A percentile compares a stretch with the other conserved stretches of the same genome.
Conservation (phyloP, 2,329 filamentous ascomycete genomes). For the Scytalidium lignicola region DNA sequence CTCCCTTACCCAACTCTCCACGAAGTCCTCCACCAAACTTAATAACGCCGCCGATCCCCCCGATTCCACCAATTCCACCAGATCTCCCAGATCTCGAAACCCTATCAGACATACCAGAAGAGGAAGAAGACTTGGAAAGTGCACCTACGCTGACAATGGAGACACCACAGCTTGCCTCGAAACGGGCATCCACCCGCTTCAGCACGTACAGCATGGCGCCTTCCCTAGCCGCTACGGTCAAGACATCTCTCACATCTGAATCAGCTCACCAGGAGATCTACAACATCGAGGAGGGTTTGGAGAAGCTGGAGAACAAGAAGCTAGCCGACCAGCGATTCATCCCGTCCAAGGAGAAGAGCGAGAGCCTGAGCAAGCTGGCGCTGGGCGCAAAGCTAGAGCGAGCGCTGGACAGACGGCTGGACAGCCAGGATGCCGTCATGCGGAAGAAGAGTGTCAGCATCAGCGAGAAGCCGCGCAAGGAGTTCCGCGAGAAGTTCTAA, state of each 20-base stretch:
- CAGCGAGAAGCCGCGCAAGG: background rate
- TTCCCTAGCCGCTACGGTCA: slow-evolving; percentile 37
- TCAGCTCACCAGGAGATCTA: slow-evolving; percentile 43
- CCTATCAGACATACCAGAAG: background rate
- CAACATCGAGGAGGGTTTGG: slow-evolving; percentile 58
- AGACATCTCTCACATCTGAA: slow-evolving; percentile 24
- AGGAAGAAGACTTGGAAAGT: background rate
- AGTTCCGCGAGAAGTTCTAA: background rate
- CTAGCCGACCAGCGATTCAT: slow-evolving; percentile 63
- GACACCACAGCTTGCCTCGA: slow-evolving; percentile 34
- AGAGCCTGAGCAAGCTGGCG: slow-evolving; percentile 64
- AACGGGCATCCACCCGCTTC: slow-evolving; percentile 46
- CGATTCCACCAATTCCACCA: background rate
- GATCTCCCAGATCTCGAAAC: background rate
- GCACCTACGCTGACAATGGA: slow-evolving; percentile 8
- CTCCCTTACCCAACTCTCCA: background rate
- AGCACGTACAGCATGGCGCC: slow-evolving; percentile 45
- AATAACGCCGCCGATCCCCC: background rate
- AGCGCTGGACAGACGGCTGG: slow-evolving; percentile 64
- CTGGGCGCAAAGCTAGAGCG: slow-evolving; percentile 70
- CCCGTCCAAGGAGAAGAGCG: slow-evolving; percentile 59
- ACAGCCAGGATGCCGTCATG: slow-evolving; percentile 65
- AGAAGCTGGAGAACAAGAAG: slow-evolving; percentile 65
- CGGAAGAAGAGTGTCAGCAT: slow-evolving; percentile 26
- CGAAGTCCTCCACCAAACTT: background rate